Conservation (phyloP, 1,284 basidiomycete species). For the Limonomyces culmigenus region DNA sequence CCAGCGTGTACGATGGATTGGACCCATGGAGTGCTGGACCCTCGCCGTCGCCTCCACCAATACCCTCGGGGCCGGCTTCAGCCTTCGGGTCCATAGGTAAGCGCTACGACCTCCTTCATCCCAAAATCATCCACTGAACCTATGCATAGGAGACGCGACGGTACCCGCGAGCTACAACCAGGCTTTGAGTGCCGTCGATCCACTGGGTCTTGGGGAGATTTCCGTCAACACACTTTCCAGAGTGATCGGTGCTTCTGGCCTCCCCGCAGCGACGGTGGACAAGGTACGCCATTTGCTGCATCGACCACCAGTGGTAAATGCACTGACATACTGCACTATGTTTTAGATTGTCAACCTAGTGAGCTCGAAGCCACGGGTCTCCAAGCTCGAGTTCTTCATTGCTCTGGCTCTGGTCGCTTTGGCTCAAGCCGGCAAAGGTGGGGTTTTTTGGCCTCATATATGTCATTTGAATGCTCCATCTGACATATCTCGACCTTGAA, state of each 20-base stretch:
- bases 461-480: slow-evolving; percentile 5
- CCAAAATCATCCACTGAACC: slow-evolving; percentile 2
- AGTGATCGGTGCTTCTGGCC: slow-evolving; percentile 54
- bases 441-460: too few relatives aligned
- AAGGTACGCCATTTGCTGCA: slow-evolving; percentile 27
- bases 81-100: slow-evolving; percentile 56
- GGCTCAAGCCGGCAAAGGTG: slow-evolving; percentile 70
- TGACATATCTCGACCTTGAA: slow-evolving; percentile 13
- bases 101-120: slow-evolving; percentile 17
- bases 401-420: slow-evolving; percentile 74
- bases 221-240: slow-evolving; percentile 71
- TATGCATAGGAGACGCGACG: slow-evolving; percentile 44
- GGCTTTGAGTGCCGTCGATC: slow-evolving; percentile 59
- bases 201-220: slow-evolving; percentile 46
- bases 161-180: slow-evolving; percentile 66
- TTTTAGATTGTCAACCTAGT: slow-evolving; percentile 68
- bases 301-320: not conserved
- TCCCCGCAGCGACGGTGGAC: slow-evolving; percentile 71
- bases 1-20: slow-evolving; percentile 61
- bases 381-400: slow-evolving; percentile 77
- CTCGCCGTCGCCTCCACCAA: slow-evolving; percentile 52
- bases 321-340: slow-evolving; percentile 1
- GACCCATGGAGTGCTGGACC: slow-evolving; percentile 82
- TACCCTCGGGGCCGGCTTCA: slow-evolving; percentile 24
- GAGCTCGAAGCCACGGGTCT: slow-evolving; percentile 59